A percentile compares a stretch with the other conserved stretches of the same genome.
phyloP scores from a whole-genome alignment of 331 rosid species.

The Quercus phellos region DNA sequence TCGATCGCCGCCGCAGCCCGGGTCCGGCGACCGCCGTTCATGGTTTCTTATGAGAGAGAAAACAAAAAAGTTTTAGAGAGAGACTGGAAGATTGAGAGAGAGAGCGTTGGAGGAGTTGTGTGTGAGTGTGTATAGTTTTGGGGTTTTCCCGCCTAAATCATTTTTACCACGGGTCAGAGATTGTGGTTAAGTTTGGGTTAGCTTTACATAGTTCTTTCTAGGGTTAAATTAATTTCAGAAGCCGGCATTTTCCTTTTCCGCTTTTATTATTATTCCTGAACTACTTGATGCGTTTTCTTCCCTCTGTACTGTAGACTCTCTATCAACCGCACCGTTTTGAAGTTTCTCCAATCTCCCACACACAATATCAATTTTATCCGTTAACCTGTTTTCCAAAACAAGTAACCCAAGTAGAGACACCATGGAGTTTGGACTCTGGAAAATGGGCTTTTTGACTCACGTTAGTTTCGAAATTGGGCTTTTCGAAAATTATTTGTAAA shows the following conservation, averaged over 20 bases:
- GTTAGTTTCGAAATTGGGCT: no score
- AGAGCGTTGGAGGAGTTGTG: not conserved
- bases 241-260: slow-evolving; percentile 11
- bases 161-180: not conserved
- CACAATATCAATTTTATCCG: no score
- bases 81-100: not conserved
- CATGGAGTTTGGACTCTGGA: no score
- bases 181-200: not conserved
- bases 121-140: not conserved
- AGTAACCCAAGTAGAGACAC: no score
- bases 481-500: no score
- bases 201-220: not conserved
- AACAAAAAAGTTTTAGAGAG: not conserved
- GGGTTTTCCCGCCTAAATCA: slow-evolving; percentile 53
- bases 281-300: no score
- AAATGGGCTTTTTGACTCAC: no score
- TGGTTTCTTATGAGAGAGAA: slow-evolving; percentile 1
- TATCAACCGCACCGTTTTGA: not conserved
- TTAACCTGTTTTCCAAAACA: no score
- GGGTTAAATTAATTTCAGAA: slow-evolving; percentile 29
- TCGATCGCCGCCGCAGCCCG: slow-evolving; percentile 3
- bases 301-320: not conserved
- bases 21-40: slow-evolving; percentile 13
- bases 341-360: not conserved
- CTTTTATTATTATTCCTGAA: no score